Conservation (phyloP, 345 rosid genomes). For the Melaleuca quinquenervia region DNA sequence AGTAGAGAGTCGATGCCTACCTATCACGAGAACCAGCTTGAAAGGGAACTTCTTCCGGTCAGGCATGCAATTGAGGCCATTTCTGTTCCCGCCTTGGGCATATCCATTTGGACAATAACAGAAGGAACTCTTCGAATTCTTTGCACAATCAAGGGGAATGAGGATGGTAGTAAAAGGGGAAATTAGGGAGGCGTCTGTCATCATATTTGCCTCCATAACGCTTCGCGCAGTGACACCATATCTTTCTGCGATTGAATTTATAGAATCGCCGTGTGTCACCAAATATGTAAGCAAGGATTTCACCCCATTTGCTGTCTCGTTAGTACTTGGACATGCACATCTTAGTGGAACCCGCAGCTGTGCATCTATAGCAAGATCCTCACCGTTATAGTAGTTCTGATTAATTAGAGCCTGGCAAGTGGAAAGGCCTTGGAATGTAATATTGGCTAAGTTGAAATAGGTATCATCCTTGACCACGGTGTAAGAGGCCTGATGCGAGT, state of each 20-base stretch:
- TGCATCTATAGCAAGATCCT: background rate
- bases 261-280: conserved; percentile 23
- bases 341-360: conserved; percentile 5
- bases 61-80: background rate
- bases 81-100: background rate
- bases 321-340: conserved; percentile 18
- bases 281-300: conserved; percentile 41
- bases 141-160: conserved; percentile 35
- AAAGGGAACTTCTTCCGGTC: background rate
- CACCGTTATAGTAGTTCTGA: background rate
- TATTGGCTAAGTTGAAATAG: background rate
- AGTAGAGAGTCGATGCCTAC: background rate
- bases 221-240: conserved; percentile 22
- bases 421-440: conserved; percentile 9
- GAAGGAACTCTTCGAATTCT: background rate
- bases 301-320: conserved; percentile 30
- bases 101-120: background rate
- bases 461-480: background rate
- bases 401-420: background rate
- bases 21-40: conserved; percentile 3
- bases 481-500: conserved; percentile 5
- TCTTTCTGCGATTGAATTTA: conserved; percentile 26
- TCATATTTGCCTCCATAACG: conserved; percentile 35
- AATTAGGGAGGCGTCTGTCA: conserved; percentile 10
- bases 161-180: conserved; percentile 43